Evolutionary conservation across 2,329 filamentous ascomycete genomes (phyloP).

Genomic region (Exutisphaerella laricina): DNA sequence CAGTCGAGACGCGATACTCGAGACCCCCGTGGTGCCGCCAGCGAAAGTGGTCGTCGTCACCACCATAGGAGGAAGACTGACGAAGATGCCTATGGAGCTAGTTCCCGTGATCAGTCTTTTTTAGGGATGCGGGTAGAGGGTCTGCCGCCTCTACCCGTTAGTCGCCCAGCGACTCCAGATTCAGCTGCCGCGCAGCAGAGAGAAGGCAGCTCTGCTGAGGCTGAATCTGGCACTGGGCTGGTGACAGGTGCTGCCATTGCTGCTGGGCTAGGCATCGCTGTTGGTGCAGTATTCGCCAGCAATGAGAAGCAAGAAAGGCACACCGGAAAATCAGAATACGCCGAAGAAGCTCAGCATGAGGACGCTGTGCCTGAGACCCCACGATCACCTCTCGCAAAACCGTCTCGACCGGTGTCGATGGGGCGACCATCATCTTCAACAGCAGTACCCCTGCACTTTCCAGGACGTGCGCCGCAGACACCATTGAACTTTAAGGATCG

Average conservation of each 20-base stretch:
- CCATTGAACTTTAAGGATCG: conserved; percentile 24
- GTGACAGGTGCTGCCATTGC: conserved; percentile 15
- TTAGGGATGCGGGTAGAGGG: conserved; percentile 60
- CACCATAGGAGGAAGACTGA: conserved; percentile 22
- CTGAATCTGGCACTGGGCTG: conserved; percentile 25
- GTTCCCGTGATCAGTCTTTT: conserved; percentile 50
- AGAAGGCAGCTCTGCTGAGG: conserved; percentile 30
- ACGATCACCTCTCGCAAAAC: conserved; percentile 7
- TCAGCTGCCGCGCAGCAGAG: conserved; percentile 23
- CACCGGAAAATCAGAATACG: not conserved
- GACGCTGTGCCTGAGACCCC: not conserved
- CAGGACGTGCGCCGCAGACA: conserved; percentile 28
- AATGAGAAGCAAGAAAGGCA: conserved; percentile 4
- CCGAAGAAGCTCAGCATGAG: conserved; percentile 3
- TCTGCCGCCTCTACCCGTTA: conserved; percentile 44
- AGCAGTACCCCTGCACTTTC: conserved; percentile 34
- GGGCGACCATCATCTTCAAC: conserved; percentile 28
- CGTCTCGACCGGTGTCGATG: conserved; percentile 14
- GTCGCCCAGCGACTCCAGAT: conserved; percentile 24
- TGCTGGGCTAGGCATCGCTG: conserved; percentile 9
- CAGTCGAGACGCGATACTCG: conserved; percentile 16
- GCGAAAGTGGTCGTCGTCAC: conserved; percentile 19
- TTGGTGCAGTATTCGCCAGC: conserved; percentile 5
- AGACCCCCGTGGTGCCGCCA: conserved; percentile 15
- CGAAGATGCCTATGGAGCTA: conserved; percentile 17